phyloP scores from a whole-genome alignment of 1,284 basidiomycete genomes.

The Ustilago tritici region DNA sequence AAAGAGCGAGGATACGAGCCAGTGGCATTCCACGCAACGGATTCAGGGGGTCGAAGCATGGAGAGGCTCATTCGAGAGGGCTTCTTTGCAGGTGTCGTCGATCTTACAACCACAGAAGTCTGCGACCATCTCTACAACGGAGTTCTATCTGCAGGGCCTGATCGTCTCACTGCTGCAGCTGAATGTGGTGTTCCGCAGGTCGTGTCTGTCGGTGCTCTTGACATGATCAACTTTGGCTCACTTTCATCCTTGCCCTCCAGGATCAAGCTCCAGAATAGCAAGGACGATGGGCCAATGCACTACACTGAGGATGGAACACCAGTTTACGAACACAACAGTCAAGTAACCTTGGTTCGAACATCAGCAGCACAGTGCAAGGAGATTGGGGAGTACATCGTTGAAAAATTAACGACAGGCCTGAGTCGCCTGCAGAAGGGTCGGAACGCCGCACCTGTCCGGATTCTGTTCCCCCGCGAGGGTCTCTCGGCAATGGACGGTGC shows the following conservation, averaged over 20 bases:
- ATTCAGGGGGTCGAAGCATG: conserved; percentile 44
- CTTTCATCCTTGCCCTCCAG: conserved; percentile 22
- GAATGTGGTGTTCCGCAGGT: conserved; percentile 26
- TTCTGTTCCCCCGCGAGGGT: conserved; percentile 25
- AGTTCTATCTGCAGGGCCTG: conserved; percentile 37
- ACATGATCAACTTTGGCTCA: conserved; percentile 53
- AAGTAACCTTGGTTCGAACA: conserved; percentile 40
- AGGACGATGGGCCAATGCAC: conserved; percentile 24
- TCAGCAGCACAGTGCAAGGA: conserved; percentile 21
- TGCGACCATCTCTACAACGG: conserved; percentile 42
- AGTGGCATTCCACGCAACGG: conserved; percentile 49
- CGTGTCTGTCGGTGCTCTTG: conserved; percentile 43
- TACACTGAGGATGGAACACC: conserved; percentile 22
- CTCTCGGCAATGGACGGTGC: conserved; percentile 34
- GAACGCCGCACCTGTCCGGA: conserved; percentile 8
- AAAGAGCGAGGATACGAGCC: conserved; percentile 34
- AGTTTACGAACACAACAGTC: conserved; percentile 41
- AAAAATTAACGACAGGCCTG: conserved; percentile 15
- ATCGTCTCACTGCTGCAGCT: conserved; percentile 39
- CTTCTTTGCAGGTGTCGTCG: conserved; percentile 41
- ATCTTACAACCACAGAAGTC: conserved; percentile 49
- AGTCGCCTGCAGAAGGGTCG: not conserved
- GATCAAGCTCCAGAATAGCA: conserved; percentile 5
- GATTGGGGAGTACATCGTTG: conserved; percentile 23
- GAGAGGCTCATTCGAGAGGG: conserved; percentile 40